Evolutionary conservation across 2,329 filamentous ascomycete genomes (phyloP), one percentile per base, ranked within the genome.

Genomic region (Botryotinia calthae): DNA sequence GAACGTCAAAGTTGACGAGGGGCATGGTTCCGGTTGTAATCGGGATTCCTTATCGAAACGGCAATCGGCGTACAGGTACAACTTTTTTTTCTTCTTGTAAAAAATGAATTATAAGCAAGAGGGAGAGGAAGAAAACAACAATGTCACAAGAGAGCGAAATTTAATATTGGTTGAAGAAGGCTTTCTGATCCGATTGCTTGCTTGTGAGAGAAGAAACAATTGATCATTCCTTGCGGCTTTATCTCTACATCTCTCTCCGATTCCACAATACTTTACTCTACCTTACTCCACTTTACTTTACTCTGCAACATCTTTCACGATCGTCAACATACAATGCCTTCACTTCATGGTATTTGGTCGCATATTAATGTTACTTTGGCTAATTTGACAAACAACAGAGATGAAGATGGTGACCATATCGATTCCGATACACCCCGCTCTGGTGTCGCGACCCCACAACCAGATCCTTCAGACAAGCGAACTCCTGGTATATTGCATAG

Each of bases 381-480:
- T 81, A 76, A 80, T 75, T 34, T 69, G 37, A 73, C 76, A 68
- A 69, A 70, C 66, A 79, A 77, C 72, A 75, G 76, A 70, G 92
- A 95, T 80, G 91, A 94, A 82, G 87, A 86, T 79, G 86, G 86
- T 81, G 92, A 95, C 82, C 90, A 93, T 78, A 91, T 94, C 82
- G 93, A 93, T 81, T 93, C 92, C 82, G 92, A 93, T 79, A 95
- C 93, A 71, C 96, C 94, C 79, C 92, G 94, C 80, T 97, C 95
- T 78, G 94, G 95, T 80, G 89, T 97, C 82, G 93, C 94, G 77
- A 99, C 96, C 76, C 96, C 96, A 78, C 93, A 95, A 81, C 96
- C 96, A 78, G 95, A 98, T 84, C 91, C 92, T 76, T 91, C 93
- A 81, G 96, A 99, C 86, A 98, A 97, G 85, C 92, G 96, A 84